Conservation (phyloP, 306 rosid species). For the Gastrolobium bilobum region DNA sequence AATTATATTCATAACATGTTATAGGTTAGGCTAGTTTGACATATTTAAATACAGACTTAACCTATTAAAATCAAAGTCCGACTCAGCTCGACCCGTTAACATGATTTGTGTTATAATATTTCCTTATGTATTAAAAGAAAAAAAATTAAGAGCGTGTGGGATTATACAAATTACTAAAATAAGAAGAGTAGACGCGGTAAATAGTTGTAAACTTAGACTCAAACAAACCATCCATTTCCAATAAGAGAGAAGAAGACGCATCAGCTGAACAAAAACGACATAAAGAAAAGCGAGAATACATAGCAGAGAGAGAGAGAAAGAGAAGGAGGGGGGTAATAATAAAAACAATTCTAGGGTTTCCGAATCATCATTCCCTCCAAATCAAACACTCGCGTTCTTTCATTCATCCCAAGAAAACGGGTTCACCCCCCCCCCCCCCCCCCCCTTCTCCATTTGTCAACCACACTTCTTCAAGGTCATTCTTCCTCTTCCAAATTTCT, state of each 20-base stretch:
- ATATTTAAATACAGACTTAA: too few relatives aligned
- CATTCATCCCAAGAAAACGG: constrained; percentile 43
- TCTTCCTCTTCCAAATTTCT: not conserved
- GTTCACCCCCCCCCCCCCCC: not conserved
- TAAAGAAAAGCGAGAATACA: constrained; percentile 17
- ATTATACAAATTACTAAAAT: not conserved
- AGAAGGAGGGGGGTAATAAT: not conserved
- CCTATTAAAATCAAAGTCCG: too few relatives aligned
- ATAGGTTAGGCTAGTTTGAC: too few relatives aligned
- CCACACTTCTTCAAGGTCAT: constrained; percentile 56
- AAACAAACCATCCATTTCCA: constrained; percentile 24
- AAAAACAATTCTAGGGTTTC: constrained; percentile 54
- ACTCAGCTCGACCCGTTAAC: too few relatives aligned
- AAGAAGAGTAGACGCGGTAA: not conserved
- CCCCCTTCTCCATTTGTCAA: constrained; percentile 38
- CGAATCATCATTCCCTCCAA: constrained; percentile 54
- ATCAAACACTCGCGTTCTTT: constrained; percentile 53
- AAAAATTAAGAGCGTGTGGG: too few relatives aligned
- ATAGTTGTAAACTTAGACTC: constrained; percentile 13
- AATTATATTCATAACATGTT: too few relatives aligned
- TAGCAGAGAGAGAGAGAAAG: not conserved
- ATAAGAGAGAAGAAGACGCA: not conserved
- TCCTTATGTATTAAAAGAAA: too few relatives aligned
- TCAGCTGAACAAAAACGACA: not conserved
- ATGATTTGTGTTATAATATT: too few relatives aligned